Conservation (phyloP, 2,329 filamentous ascomycete species). For the Arthrobotrys sinensis region DNA sequence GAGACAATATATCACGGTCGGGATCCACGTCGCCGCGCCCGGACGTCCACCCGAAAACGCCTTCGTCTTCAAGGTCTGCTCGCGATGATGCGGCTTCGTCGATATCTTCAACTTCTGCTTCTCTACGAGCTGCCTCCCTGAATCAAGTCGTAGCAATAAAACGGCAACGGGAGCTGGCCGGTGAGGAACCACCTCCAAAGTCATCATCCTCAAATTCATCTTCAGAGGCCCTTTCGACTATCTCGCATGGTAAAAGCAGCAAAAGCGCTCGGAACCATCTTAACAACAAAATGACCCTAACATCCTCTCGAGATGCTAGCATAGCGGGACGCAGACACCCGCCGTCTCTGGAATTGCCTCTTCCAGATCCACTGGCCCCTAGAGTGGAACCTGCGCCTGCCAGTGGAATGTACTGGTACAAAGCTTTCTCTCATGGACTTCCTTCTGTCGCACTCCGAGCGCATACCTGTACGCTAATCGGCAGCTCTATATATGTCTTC, state of each 20-base stretch:
- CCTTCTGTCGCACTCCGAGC: slow-evolving; percentile 76
- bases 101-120: slow-evolving; percentile 59
- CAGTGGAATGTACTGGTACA: slow-evolving; percentile 81
- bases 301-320: slow-evolving; percentile 55
- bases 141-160: slow-evolving; percentile 59
- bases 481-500: slow-evolving; percentile 78
- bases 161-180: slow-evolving; percentile 47
- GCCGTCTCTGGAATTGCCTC: slow-evolving; percentile 63
- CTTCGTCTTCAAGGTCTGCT: slow-evolving; percentile 56
- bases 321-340: slow-evolving; percentile 61
- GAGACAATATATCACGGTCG: slow-evolving; percentile 49
- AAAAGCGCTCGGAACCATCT: slow-evolving; percentile 39
- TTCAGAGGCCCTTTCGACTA: slow-evolving; percentile 54
- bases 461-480: slow-evolving; percentile 78
- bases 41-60: slow-evolving; percentile 43
- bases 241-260: slow-evolving; percentile 43
- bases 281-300: slow-evolving; percentile 56
- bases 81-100: slow-evolving; percentile 57
- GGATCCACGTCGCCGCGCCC: slow-evolving; percentile 54
- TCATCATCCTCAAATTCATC: slow-evolving; percentile 60
- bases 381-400: slow-evolving; percentile 77
- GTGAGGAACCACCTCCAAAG: slow-evolving; percentile 54
- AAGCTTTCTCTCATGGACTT: slow-evolving; percentile 76
- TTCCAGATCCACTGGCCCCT: slow-evolving; percentile 68
- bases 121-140: slow-evolving; percentile 55